Base-by-base conservation (phyloP, 192 early-diverging fungal species). In the Phycomyces nitens region DNA sequence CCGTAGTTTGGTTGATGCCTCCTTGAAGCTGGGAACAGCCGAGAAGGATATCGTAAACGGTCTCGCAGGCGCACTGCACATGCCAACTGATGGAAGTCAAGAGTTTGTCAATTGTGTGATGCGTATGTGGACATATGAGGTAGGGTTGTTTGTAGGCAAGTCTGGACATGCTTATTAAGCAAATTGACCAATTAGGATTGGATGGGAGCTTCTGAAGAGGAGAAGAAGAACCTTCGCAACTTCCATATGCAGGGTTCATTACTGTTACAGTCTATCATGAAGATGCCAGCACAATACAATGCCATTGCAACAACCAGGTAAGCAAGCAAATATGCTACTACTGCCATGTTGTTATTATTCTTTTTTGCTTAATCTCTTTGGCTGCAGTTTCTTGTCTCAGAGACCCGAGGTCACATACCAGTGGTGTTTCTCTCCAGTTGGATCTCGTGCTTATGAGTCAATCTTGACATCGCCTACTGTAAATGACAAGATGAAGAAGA, bases 381-480 rank as follows among this genome's bases (percentile, higher is more conserved):
- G 15, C 20, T 26, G 2, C 49, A 85, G 87, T 52, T 85, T 89
- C 64, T 75, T 91, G 52, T 75, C 82, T 18, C 72, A 84, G 29
- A 67, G 78, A 47, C 57, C 69, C 50, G 73, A 78, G 58, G 44
- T 72, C 54, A 68, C 80, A 56, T 74, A 75, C 40, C 68, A 69
- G 20, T 92, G 86, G 85, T 77, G 82, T 23, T 80, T 72, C 59
- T 83, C 89, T 60, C 78, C 90, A 7, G 78, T 81, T 22, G 85
- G 86, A n/a, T 91, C 89, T 27, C 88, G 89, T 42, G 81, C 91
- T 7, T 71, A 89, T 58, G 89, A 94, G 62, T 68, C 84, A 0
- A 76, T 94, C 47, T 58, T 94, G 34, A 55, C 76, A 5, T 81
- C 82, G 23, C 69, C 78, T 3, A 73, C 75, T 18, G 74, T 88